Percentiles rank a stretch among this genome's conserved stretches.
Conservation (phyloP, 257 asterid genomes). For the Solanum sejunctum region DNA sequence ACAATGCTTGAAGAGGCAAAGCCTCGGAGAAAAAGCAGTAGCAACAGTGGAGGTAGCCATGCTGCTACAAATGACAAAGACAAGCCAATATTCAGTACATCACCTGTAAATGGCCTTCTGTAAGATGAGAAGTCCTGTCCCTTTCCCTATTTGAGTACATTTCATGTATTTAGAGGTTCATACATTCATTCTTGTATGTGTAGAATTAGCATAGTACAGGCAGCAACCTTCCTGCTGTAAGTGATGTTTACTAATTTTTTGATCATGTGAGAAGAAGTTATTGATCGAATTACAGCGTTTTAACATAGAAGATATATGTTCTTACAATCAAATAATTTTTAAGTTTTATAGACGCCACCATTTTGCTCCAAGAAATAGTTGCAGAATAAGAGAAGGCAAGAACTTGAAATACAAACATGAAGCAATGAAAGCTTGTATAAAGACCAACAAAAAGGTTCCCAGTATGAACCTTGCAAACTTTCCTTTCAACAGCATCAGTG, state of each 20-base stretch:
- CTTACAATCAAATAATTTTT: background rate
- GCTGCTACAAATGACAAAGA: slow-evolving; percentile 3
- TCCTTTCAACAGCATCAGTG: slow-evolving; percentile 16
- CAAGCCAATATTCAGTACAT: slow-evolving; percentile 19
- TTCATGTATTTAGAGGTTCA: background rate
- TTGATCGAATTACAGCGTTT: background rate
- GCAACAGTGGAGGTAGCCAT: slow-evolving; percentile 2
- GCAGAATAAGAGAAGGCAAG: background rate
- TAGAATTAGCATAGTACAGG: background rate
- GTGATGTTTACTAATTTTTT: background rate
- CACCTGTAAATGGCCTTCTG: slow-evolving; percentile 25
- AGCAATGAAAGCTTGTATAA: background rate
- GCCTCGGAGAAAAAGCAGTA: slow-evolving; percentile 31
- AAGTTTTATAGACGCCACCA: background rate
- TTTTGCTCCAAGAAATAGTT: background rate
- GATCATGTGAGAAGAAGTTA: background rate
- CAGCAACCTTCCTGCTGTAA: background rate
- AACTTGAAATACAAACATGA: background rate
- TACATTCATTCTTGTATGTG: background rate
- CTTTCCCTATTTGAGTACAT: background rate
- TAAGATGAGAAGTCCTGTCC: background rate
- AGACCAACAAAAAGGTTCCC: slow-evolving; percentile 3
- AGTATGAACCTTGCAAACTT: slow-evolving; percentile 11
- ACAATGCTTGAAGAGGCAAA: slow-evolving; percentile 42
- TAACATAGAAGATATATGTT: background rate